Percentiles rank a stretch among this genome's conserved stretches.
phyloP scores from a whole-genome alignment of 2,329 filamentous ascomycete species.

The Botrytis deweyae region DNA sequence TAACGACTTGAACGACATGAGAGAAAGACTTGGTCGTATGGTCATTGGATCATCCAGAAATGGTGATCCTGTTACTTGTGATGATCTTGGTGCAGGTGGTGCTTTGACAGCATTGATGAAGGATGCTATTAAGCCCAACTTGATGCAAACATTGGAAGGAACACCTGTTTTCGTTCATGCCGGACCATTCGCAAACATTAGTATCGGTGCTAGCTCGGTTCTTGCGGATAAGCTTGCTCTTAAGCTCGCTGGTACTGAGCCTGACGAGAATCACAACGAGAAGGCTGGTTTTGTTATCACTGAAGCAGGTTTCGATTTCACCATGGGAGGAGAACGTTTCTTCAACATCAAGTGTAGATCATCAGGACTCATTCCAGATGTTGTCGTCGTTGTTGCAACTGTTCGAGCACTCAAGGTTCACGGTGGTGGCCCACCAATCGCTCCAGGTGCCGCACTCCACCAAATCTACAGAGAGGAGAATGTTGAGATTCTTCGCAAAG shows the following conservation, averaged over 20 bases:
- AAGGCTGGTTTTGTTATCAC: conserved; percentile 94
- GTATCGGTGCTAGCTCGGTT: conserved; percentile 93
- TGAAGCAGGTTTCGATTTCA: conserved; percentile 98
- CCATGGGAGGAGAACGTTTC: conserved; percentile 98
- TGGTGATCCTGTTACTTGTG: conserved; percentile 91
- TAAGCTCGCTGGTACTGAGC: conserved; percentile 92
- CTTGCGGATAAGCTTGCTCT: conserved; percentile 92
- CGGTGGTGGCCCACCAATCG: conserved; percentile 91
- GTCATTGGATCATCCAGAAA: conserved; percentile 83
- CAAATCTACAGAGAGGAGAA: conserved; percentile 93
- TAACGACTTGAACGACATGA: conserved; percentile 82
- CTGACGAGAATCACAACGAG: conserved; percentile 77
- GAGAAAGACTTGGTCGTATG: conserved; percentile 91
- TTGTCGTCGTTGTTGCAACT: conserved; percentile 92
- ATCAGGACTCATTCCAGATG: conserved; percentile 88
- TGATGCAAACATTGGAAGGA: conserved; percentile 97
- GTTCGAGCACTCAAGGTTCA: conserved; percentile 96
- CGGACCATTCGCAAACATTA: conserved; percentile 97
- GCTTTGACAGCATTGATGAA: conserved; percentile 94
- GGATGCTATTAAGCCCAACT: conserved; percentile 97
- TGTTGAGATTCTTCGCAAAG: conserved; percentile 81
- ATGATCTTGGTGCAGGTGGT: conserved; percentile 90
- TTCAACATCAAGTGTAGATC: conserved; percentile 99
- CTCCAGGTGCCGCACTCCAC: conserved; percentile 79
- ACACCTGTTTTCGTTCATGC: conserved; percentile 98